Evolutionary conservation across 2,329 filamentous ascomycete genomes (phyloP), one percentile per base, ranked within the genome.

Genomic region (Fusarium nelsonii): DNA sequence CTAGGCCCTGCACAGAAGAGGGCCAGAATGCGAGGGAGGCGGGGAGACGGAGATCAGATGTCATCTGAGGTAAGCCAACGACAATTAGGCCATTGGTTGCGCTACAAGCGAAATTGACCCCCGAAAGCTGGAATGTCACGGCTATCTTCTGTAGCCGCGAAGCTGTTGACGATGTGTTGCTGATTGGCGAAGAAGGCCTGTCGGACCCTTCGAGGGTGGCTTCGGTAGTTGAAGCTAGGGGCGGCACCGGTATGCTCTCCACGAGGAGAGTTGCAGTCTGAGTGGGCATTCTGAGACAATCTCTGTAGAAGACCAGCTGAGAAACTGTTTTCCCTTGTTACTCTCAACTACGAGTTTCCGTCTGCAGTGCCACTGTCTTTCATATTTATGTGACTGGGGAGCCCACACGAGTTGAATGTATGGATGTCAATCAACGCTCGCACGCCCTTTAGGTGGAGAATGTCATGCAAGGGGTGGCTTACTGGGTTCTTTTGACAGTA

Each of bases 51-150:
- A 83, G 69, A 32, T 81, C 79, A 15, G 67, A 57, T 2, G 80
- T 78, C 58, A 85, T 83, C 12, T 74, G 71, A 6, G 82, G 81
- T 1, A 84, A 74, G 20, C 76, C 77, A 28, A 83, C 77, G 4
- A 81, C 73, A 18, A 83, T 73, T 3, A 83, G 52, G 4, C 74
- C 74, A 15, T 74, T 74, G 34, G 67, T 56, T 32, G 70, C 58
- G 45, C 74, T 74, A 10, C 65, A 60, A 8, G 70, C 60, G 41
- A 76, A 73, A 23, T 74, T 75, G 8, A 75, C 68, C 8, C 73
- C 74, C 0, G 67, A 70, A 3, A 75, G 58, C n/a, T 70, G 70
- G 37, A 73, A 62, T 7, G 69, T 73, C 15, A 73, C 65, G 1
- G 63, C 63, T 3, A 65, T 41, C 26, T 74, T 70, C n/a, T 62